These are phyloP conservation scores for Microbotryomycetes sp. DNA, from an alignment of 1,284 basidiomycete species.

Conservation along the genomic window DNA sequence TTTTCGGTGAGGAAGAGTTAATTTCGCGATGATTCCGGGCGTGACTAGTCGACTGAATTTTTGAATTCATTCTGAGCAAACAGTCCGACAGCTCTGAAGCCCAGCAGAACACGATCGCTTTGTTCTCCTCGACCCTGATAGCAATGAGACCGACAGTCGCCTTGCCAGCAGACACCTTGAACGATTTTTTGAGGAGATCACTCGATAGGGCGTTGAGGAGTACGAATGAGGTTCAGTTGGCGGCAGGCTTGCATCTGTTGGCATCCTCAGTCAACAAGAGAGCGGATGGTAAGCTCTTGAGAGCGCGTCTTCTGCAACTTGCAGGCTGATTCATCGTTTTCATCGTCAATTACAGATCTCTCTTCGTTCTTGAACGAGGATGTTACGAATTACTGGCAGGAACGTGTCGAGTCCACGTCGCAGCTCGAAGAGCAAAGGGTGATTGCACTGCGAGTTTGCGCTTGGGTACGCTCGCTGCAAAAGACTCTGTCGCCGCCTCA, in stretches of 20 bases:
- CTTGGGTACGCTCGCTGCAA: conserved; percentile 58
- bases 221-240: conserved; percentile 54
- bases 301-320: too few species aligned
- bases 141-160: conserved; percentile 44
- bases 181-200: conserved; percentile 44
- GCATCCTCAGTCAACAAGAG: conserved; percentile 70
- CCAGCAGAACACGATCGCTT: conserved; percentile 10
- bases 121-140: conserved; percentile 18
- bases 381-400: conserved; percentile 37
- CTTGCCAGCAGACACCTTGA: conserved; percentile 51
- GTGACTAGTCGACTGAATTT: too few species aligned
- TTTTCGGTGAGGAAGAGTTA: conserved; percentile 44
- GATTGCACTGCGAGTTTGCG: conserved; percentile 56
- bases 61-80: not conserved
- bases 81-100: conserved; percentile 21
- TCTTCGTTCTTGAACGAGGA: conserved; percentile 45
- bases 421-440: conserved; percentile 47
- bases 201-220: conserved; percentile 50
- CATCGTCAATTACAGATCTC: conserved; percentile 51
- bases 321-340: too few species aligned
- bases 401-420: conserved; percentile 43
- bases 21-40: conserved; percentile 51
- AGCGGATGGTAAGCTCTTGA: conserved; percentile 21
- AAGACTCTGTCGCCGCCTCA: too few species aligned
- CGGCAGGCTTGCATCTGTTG: conserved; percentile 57